Percentiles rank a stretch among this genome's conserved stretches.
Evolutionary conservation across 306 rosid species (phyloP).

Genomic region (Sindora glabra): DNA sequence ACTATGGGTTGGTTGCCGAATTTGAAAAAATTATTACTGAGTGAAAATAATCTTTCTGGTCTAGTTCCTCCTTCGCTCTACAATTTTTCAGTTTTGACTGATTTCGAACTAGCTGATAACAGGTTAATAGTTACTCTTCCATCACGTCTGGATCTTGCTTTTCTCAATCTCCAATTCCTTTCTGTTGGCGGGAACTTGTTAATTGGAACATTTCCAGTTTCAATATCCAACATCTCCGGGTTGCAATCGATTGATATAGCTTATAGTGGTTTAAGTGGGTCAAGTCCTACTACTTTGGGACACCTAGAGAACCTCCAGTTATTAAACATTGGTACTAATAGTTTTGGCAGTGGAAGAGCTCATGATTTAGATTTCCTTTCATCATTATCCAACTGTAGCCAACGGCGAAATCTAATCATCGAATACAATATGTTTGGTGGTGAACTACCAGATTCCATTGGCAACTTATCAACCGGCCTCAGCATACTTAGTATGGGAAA

Average conservation of each 20-base stretch:
- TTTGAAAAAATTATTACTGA: neutral
- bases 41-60: neutral
- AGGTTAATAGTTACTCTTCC: neutral
- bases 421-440: slow-evolving; percentile 1
- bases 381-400: slow-evolving; percentile 20
- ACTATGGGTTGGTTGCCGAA: slow-evolving; percentile 5
- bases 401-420: neutral
- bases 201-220: neutral
- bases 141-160: slow-evolving; percentile 8
- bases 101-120: neutral
- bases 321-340: neutral
- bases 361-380: slow-evolving; percentile 19
- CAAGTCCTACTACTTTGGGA: slow-evolving; percentile 12
- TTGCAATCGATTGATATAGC: neutral
- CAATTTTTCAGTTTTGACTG: slow-evolving; percentile 14
- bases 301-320: neutral
- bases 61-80: slow-evolving; percentile 14
- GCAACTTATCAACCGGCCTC: neutral
- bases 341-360: slow-evolving; percentile 10
- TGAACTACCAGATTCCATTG: neutral
- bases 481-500: fast-evolving
- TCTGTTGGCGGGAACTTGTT: neutral
- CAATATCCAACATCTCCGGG: slow-evolving; percentile 15
- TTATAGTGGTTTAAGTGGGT: neutral
- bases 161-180: neutral